These are phyloP conservation scores for Raffaelea arxii DNA, from an alignment of 2,329 filamentous ascomycete genomes.

Conservation along the genomic window DNA sequence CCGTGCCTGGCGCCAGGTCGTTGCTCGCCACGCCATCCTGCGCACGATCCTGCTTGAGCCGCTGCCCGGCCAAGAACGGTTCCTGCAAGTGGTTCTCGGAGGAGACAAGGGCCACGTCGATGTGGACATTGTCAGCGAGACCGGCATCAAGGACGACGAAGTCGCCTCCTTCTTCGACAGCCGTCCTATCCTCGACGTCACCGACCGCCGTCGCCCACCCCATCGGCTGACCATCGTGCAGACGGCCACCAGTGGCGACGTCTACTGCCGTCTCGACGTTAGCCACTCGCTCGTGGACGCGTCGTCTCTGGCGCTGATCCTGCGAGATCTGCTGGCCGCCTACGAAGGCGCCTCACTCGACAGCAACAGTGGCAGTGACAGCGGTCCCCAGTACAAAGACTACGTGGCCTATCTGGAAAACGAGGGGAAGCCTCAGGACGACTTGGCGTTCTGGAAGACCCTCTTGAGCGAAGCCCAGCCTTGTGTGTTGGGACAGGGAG, in stretches of 20 bases:
- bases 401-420: not conserved
- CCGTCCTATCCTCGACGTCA: not conserved
- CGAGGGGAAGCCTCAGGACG: not conserved
- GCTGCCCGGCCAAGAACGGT: not conserved
- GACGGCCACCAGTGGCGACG: not conserved
- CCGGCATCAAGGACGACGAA: no score
- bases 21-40: conserved; percentile 33
- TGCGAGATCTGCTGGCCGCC: not conserved
- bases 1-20: conserved; percentile 38
- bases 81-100: not conserved
- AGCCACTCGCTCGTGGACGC: not conserved
- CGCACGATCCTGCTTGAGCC: conserved; percentile 35
- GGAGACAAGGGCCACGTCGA: not conserved
- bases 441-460: not conserved
- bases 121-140: not conserved
- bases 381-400: not conserved
- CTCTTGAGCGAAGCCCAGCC: not conserved
- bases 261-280: not conserved
- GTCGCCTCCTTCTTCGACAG: not conserved
- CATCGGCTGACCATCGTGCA: not conserved
- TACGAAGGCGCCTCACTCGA: not conserved
- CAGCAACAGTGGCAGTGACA: not conserved
- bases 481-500: not conserved
- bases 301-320: not conserved
- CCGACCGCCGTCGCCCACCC: not conserved